A percentile compares a stretch with the other conserved stretches of the same genome.
Evolutionary conservation across 345 rosid genomes (phyloP).

Genomic region (Aquilaria sinensis): DNA sequence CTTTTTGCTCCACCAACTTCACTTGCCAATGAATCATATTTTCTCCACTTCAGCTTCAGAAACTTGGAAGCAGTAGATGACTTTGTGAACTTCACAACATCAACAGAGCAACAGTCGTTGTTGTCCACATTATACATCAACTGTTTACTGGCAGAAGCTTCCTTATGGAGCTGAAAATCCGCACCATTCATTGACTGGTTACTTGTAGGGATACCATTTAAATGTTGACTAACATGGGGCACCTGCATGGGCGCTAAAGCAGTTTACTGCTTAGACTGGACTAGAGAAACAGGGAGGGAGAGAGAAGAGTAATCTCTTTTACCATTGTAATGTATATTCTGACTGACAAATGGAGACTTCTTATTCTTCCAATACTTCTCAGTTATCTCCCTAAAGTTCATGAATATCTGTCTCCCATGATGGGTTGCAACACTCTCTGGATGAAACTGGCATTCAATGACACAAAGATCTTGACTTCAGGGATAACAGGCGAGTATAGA

Average conservation of each 20-base stretch:
- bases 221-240: slow-evolving; percentile 31
- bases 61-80: slow-evolving; percentile 22
- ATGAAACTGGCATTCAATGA: slow-evolving; percentile 59
- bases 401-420: slow-evolving; percentile 67
- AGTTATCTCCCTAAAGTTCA: slow-evolving; percentile 75
- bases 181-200: slow-evolving; percentile 21
- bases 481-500: background rate
- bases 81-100: slow-evolving; percentile 26
- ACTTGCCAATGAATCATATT: slow-evolving; percentile 46
- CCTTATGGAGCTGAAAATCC: slow-evolving; percentile 21
- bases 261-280: slow-evolving; percentile 51
- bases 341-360: slow-evolving; percentile 25
- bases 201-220: slow-evolving; percentile 37
- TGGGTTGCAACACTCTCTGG: slow-evolving; percentile 93
- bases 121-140: slow-evolving; percentile 19
- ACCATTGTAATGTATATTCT: slow-evolving; percentile 42
- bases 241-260: slow-evolving; percentile 80
- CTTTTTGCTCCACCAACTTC: slow-evolving; percentile 73
- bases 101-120: slow-evolving; percentile 26
- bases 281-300: background rate
- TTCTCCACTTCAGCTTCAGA: slow-evolving; percentile 78
- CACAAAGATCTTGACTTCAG: slow-evolving; percentile 19
- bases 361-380: slow-evolving; percentile 58
- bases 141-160: slow-evolving; percentile 22
- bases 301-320: slow-evolving; percentile 12